Conservation (phyloP, 2,329 filamentous ascomycete species). For the Diaporthe vaccinii region DNA sequence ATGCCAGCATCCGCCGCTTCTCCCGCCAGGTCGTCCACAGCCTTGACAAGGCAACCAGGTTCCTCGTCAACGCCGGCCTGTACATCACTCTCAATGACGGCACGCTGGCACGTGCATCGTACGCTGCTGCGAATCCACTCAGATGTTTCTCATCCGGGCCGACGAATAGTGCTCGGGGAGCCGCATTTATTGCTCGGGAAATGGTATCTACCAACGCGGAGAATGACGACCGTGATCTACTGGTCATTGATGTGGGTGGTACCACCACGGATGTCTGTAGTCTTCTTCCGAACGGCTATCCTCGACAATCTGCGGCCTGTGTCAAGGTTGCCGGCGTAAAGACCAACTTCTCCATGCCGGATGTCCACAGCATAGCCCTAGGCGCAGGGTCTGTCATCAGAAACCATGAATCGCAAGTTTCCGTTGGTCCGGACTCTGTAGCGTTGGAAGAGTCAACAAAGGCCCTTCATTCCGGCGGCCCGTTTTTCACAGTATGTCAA, state of each 20-base stretch:
- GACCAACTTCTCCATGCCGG: constrained; percentile 20
- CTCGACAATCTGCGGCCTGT: constrained; percentile 12
- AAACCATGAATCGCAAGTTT: not conserved
- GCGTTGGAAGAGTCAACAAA: constrained; percentile 15
- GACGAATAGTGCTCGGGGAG: constrained; percentile 4
- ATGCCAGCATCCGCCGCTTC: constrained; percentile 17
- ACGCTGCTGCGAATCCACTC: constrained; percentile 5
- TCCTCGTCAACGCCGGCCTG: constrained; percentile 6
- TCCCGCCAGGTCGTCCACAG: constrained; percentile 2
- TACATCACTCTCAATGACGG: constrained; percentile 16
- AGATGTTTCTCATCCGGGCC: constrained; percentile 6
- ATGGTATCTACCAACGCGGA: not conserved
- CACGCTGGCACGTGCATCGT: constrained; percentile 13
- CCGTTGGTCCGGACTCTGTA: not conserved
- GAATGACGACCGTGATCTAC: not conserved
- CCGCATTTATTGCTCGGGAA: not conserved
- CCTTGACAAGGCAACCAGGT: not conserved
- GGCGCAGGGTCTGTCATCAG: not conserved
- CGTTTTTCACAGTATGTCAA: not conserved
- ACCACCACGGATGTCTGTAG: constrained; percentile 16
- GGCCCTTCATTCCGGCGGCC: constrained; percentile 3
- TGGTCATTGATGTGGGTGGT: constrained; percentile 7
- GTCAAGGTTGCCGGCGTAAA: constrained; percentile 13
- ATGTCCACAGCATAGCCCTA: constrained; percentile 16
- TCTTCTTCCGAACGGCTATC: constrained; percentile 3